Conservation (phyloP, 345 rosid genomes). For the Citropsis articulata region DNA sequence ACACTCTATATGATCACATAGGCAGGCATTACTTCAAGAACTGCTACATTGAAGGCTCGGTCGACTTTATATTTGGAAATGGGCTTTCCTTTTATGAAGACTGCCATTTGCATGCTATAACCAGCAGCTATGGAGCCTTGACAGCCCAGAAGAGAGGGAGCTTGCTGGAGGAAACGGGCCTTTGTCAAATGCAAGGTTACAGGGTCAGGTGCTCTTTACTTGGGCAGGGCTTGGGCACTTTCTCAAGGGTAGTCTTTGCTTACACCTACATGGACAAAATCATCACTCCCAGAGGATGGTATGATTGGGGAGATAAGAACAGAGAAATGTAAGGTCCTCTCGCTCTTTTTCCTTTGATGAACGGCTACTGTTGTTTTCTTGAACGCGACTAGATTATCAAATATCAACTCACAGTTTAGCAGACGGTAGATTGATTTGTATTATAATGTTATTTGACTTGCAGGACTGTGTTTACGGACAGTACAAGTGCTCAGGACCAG, state of each 20-base stretch:
- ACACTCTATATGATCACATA: slow-evolving; percentile 42
- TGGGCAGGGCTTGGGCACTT: slow-evolving; percentile 50
- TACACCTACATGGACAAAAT: slow-evolving; percentile 37
- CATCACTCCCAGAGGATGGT: slow-evolving; percentile 41
- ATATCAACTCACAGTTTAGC: not conserved
- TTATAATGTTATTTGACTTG: not conserved
- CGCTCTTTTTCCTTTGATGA: not conserved
- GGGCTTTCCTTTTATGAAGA: slow-evolving; percentile 36
- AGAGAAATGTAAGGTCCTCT: slow-evolving; percentile 27
- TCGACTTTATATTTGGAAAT: slow-evolving; percentile 46
- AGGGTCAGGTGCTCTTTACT: slow-evolving; percentile 33
- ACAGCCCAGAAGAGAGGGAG: slow-evolving; percentile 40
- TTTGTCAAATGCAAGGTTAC: slow-evolving; percentile 43
- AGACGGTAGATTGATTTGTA: not conserved
- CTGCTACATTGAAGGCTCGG: slow-evolving; percentile 47
- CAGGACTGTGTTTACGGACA: slow-evolving; percentile 51
- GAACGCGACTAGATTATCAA: not conserved
- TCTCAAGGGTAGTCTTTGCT: slow-evolving; percentile 40
- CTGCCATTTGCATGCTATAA: slow-evolving; percentile 45
- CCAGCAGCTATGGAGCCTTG: slow-evolving; percentile 33
- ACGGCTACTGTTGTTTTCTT: too few species aligned
- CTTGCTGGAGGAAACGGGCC: slow-evolving; percentile 34
- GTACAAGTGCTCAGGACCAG: slow-evolving; percentile 48
- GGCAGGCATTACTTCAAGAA: slow-evolving; percentile 42
- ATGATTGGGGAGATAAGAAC: slow-evolving; percentile 38